Evolutionary conservation across 371 early-diverging fungal genomes (phyloP), one percentile per base, ranked within the genome.

Genomic region (Rhizopus microsporus): DNA sequence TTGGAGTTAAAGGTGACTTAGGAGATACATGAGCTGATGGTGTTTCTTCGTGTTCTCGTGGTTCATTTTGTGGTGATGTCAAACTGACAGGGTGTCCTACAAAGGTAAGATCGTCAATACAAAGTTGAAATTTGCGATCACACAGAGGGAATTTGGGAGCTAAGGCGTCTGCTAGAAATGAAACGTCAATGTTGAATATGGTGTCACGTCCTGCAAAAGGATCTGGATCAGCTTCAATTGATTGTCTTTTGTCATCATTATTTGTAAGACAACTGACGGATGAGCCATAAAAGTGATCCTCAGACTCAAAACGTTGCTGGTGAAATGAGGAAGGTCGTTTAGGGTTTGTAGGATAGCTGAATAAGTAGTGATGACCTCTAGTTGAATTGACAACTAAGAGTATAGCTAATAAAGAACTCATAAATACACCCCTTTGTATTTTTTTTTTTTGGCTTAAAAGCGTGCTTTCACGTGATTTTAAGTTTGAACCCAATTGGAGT

Each of bases 81-180:
- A 85, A 57, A 38, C 78, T 81, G 16, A 85, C 82, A 2, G 86
- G 87, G 57, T 85, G 87, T 0, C 87, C 88, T 23, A 93, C 84
- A 80, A 92, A 91, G 0, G 87, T 87, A 54, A 91, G 40, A 48
- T 88, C 87, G 55, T 93, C 90, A 31, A 93, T 83, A 12, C 83
- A 79, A n/a, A 93, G 77, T 61, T 90, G 89, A 65, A 93, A 93
- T 51, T 84, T 80, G 30, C 80, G 71, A 68, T 90, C 89, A 57
- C 92, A 86, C 3, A 92, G 71, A 5, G 86, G 75, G 7, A 75
- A 65, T 71, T 85, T 89, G 7, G 94, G 94, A 0, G 91, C 86
- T 7, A 93, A 76, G 5, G 91, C 69, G 56, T 90, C 87, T 7
- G 91, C 88, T 17, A 91, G 78, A 54, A 88, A 79, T 7, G 80